Conservation (phyloP, 495 filamentous ascomycete genomes). For the Aspergillus kassunensis region DNA sequence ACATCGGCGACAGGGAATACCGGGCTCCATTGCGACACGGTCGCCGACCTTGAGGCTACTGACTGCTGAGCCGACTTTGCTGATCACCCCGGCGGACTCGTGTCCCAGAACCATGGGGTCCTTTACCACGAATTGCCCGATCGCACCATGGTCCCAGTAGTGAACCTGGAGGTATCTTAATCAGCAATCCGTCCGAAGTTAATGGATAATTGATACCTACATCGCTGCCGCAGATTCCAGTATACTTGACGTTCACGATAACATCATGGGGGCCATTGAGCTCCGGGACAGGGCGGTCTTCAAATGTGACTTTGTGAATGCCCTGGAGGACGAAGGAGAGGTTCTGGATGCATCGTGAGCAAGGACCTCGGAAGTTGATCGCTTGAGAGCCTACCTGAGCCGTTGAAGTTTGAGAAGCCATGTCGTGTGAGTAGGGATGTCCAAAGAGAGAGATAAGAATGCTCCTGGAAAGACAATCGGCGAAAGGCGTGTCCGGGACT, state of each 20-base stretch:
- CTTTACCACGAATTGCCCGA: constrained; percentile 76
- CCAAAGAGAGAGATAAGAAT: not conserved
- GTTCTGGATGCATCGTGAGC: constrained; percentile 53
- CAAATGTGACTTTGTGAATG: constrained; percentile 64
- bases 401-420: constrained; percentile 15
- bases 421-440: not conserved
- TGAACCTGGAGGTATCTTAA: constrained; percentile 50
- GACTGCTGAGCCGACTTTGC: constrained; percentile 57
- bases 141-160: constrained; percentile 83
- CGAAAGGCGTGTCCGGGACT: not conserved
- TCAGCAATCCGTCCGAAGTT: not conserved
- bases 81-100: constrained; percentile 77
- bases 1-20: constrained; percentile 49
- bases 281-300: constrained; percentile 69
- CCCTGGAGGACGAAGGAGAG: constrained; percentile 82
- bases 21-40: constrained; percentile 52
- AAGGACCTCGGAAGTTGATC: not conserved
- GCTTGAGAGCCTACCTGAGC: constrained; percentile 15
- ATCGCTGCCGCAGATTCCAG: constrained; percentile 87
- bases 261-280: constrained; percentile 68
- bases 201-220: constrained; percentile 38
- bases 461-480: not conserved
- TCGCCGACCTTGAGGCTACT: constrained; percentile 42
- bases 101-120: constrained; percentile 91
- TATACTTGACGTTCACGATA: constrained; percentile 76